Conservation (phyloP, 495 filamentous ascomycete genomes). For the Daldinia caldariorum region DNA sequence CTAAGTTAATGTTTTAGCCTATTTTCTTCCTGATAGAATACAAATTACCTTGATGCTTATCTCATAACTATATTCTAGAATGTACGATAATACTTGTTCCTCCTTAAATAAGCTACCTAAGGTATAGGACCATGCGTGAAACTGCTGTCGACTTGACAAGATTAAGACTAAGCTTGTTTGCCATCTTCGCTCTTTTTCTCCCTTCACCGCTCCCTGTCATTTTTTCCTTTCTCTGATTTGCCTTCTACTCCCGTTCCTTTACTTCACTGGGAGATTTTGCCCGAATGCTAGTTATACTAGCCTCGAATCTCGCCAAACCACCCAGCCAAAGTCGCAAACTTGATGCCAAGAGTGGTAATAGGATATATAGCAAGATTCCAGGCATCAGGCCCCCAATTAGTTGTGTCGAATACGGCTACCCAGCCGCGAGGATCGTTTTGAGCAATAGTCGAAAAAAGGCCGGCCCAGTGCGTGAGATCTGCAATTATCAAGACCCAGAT, state of each 20-base stretch:
- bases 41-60: not conserved
- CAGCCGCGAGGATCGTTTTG: slow-evolving; percentile 35
- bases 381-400: slow-evolving; percentile 19
- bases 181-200: not conserved
- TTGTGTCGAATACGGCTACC: slow-evolving; percentile 33
- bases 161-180: not conserved
- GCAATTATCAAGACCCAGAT: slow-evolving; percentile 31
- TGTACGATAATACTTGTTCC: no score
- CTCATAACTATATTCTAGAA: not conserved
- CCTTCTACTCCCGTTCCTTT: not conserved
- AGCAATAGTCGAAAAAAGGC: slow-evolving; percentile 37
- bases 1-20: not conserved
- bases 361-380: slow-evolving; percentile 36
- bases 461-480: slow-evolving; percentile 41
- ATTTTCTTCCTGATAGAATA: not conserved
- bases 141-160: no score
- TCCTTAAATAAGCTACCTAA: no score
- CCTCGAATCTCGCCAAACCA: slow-evolving; percentile 37
- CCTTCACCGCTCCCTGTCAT: not conserved
- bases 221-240: not conserved
- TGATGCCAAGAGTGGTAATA: slow-evolving; percentile 24
- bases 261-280: not conserved
- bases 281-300: not conserved
- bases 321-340: slow-evolving; percentile 35
- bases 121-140: no score